These are phyloP conservation scores for Peniophora sp. DNA, from an alignment of 1,284 basidiomycete species.

Conservation along the genomic window DNA sequence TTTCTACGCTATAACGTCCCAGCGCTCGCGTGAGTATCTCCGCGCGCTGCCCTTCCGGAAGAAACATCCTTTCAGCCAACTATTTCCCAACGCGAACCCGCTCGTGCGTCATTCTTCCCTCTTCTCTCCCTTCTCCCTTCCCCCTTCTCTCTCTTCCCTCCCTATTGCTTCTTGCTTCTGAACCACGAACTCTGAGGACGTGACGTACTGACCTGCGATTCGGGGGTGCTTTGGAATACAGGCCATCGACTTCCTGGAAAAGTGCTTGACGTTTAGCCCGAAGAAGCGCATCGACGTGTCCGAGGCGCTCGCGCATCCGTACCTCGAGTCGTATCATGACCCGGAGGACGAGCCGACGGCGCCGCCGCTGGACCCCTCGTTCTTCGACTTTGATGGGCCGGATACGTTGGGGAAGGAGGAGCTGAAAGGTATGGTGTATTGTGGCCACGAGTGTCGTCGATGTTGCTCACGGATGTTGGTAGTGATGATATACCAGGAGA, in stretches of 20 bases:
- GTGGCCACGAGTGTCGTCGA: neutral
- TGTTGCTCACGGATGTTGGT: neutral
- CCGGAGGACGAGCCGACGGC: slow-evolving; percentile 86
- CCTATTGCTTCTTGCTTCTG: no score
- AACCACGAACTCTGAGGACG: no score
- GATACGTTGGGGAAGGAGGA: slow-evolving; percentile 59
- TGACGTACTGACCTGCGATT: no score
- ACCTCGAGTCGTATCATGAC: slow-evolving; percentile 88
- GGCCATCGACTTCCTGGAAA: slow-evolving; percentile 87
- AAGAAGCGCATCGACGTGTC: slow-evolving; percentile 85
- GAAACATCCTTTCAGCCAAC: slow-evolving; percentile 65
- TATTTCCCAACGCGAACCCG: slow-evolving; percentile 82
- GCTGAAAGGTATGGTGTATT: slow-evolving; percentile 50
- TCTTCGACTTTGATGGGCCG: slow-evolving; percentile 86
- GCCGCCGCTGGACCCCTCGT: slow-evolving; percentile 81
- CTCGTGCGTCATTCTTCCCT: slow-evolving; percentile 31
- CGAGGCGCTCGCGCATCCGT: slow-evolving; percentile 88
- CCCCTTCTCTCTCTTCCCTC: no score
- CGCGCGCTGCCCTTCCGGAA: slow-evolving; percentile 89
- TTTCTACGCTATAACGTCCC: slow-evolving; percentile 86
- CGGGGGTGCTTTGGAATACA: no score
- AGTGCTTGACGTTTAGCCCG: slow-evolving; percentile 89
- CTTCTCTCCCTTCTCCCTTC: neutral
- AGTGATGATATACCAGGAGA: neutral
- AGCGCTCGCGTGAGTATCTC: slow-evolving; percentile 85